Base-by-base conservation (phyloP, 164 flowering plant genomes). In the Akebia trifoliata region DNA sequence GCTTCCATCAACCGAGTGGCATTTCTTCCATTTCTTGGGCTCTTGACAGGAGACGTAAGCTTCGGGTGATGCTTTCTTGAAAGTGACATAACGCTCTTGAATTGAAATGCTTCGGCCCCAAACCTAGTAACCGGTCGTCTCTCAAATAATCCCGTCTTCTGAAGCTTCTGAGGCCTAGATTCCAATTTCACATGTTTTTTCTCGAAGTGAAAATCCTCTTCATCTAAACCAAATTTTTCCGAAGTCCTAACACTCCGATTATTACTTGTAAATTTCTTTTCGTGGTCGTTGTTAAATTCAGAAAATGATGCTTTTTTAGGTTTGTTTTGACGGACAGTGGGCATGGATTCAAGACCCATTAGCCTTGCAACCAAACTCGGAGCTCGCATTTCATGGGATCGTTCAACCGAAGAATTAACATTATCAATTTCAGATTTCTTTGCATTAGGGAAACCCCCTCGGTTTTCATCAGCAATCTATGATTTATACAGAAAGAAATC, bases 331-430 rank as follows among this genome's bases (percentile, higher is more conserved):
- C 45, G 70, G 15, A 15, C 60, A 11, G 66, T 61, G 0, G 98
- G 98, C 79, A 92, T 77, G 12, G 91, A 76, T 20, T 92, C 98
- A 60, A 92, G 81, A 11, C 98, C 98, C 98, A 92, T 92, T 1
- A 92, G 73, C 85, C 87, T 72, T 30, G 95, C 98, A 56, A 92
- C 87, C 81, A 89, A 72, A 45, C 87, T 54, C 1, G 98, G 94
- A 26, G 79, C 43, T 50, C 69, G 63, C 81, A 75, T 78, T 59
- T 78, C 85, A 61, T 64, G 66, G 60, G 72, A 74, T 22, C 68
- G 65, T 43, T 75, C 70, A 44, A 35, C 50, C 21, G 42, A 18
- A 48, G 45, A 32, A 14, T 18, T 7, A 44, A 21, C 11, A 30
- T 53, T 22, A 37, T 57, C 56, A 36, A 28, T 32, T 22, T 73